Evolutionary conservation across 1,284 basidiomycete species (phyloP).

Genomic region (Sanghuangporus baumii): DNA sequence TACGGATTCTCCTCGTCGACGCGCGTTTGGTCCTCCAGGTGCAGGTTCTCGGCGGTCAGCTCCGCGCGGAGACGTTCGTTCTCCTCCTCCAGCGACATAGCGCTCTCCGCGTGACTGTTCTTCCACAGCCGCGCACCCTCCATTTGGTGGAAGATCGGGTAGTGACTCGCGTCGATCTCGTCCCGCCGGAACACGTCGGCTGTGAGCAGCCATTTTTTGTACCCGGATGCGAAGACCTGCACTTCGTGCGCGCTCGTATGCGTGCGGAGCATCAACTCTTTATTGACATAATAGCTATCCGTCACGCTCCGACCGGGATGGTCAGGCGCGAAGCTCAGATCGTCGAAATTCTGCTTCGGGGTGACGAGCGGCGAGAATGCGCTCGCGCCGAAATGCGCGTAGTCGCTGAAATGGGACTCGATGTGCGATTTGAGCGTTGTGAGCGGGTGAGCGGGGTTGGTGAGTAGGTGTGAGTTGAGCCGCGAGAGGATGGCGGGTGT

Average conservation of each 20-base stretch:
- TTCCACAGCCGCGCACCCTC: conserved; percentile 88
- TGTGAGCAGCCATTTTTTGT: conserved; percentile 84
- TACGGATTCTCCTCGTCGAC: conserved; percentile 74
- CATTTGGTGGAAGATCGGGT: conserved; percentile 99
- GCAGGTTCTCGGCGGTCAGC: conserved; percentile 65
- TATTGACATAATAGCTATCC: conserved; percentile 97
- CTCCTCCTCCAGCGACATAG: conserved; percentile 31
- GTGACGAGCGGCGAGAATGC: conserved; percentile 68
- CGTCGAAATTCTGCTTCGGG: conserved; percentile 93
- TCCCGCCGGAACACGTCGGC: conserved; percentile 99
- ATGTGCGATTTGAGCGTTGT: conserved; percentile 81
- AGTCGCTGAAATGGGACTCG: conserved; percentile 76
- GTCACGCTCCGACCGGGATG: conserved; percentile 89
- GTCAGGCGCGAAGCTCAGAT: conserved; percentile 88
- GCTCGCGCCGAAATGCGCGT: conserved; percentile 47
- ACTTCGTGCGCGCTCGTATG: conserved; percentile 99
- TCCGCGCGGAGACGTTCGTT: conserved; percentile 55
- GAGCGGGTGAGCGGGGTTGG: conserved; percentile 78
- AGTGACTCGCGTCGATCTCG: conserved; percentile 96
- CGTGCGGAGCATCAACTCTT: conserved; percentile 86
- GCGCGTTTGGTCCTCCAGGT: conserved; percentile 83
- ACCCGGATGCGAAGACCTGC: conserved; percentile 76
- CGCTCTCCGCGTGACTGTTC: conserved; percentile 43
- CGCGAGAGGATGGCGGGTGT: conserved; percentile 83
- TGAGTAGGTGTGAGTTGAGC: conserved; percentile 65